Percentiles rank a stretch among this genome's conserved stretches.
Evolutionary conservation across 352 stramenopile species (phyloP).

Genomic region (Blastocystis sp.): DNA sequence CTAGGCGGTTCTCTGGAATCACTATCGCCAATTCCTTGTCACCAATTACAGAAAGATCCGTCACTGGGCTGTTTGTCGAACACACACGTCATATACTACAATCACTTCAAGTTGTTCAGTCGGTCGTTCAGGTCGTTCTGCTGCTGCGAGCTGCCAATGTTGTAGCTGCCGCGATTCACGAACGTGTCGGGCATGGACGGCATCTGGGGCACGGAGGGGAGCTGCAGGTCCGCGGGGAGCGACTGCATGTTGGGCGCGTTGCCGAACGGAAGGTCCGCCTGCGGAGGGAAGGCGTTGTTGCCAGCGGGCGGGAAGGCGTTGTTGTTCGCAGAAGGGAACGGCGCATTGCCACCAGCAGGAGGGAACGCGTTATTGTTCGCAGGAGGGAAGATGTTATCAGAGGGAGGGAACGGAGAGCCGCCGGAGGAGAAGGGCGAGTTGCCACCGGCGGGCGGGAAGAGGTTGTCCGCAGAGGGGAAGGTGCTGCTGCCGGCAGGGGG

Average conservation of each 20-base stretch:
- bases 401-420: not conserved
- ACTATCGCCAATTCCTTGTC: conserved; percentile 38
- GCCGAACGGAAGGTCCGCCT: not conserved
- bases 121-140: not conserved
- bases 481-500: no score
- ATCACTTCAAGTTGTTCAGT: not conserved
- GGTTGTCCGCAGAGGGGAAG: not conserved
- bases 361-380: not conserved
- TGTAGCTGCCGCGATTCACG: not conserved
- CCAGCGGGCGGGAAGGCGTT: not conserved
- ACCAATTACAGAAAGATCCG: conserved; percentile 29
- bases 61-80: conserved; percentile 28
- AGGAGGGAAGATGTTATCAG: not conserved
- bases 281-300: not conserved
- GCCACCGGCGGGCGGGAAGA: no score
- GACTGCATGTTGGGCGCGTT: not conserved
- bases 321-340: not conserved
- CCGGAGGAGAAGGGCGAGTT: no score
- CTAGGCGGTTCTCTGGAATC: conserved; percentile 30
- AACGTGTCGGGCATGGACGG: not conserved
- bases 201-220: not conserved
- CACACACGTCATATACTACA: not conserved
- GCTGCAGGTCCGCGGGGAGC: not conserved
- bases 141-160: not conserved
- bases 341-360: not conserved